Conservation (phyloP, 2,329 filamentous ascomycete species). For the Acarospora socialis region DNA sequence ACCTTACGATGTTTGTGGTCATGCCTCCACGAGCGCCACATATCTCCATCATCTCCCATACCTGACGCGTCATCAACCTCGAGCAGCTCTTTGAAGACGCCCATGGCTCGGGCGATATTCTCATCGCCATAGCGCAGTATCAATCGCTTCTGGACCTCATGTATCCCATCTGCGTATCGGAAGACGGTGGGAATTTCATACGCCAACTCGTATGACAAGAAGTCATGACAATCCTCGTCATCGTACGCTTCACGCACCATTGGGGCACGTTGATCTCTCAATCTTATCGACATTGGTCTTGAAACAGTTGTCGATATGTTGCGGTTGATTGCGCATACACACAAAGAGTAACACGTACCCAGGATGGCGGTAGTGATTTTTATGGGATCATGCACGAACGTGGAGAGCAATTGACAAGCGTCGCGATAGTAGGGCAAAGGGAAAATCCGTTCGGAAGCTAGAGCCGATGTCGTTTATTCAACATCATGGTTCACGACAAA, state of each 20-base stretch:
- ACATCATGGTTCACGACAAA: too few relatives aligned
- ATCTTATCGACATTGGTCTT: too few relatives aligned
- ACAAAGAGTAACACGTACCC: too few relatives aligned
- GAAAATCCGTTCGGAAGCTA: too few relatives aligned
- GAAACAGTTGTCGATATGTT: too few relatives aligned
- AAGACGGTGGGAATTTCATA: slow-evolving; percentile 14
- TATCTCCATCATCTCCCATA: slow-evolving; percentile 17
- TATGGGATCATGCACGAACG: too few relatives aligned
- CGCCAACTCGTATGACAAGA: slow-evolving; percentile 16
- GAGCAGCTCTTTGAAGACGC: slow-evolving; percentile 17
- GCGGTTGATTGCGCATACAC: too few relatives aligned
- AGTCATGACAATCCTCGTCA: slow-evolving; percentile 18
- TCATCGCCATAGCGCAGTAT: slow-evolving; percentile 14
- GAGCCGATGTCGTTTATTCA: too few relatives aligned
- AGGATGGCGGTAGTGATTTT: too few relatives aligned
- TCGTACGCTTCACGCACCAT: slow-evolving; percentile 16
- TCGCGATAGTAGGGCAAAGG: too few relatives aligned
- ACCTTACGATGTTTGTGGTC: slow-evolving; percentile 18
- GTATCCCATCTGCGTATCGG: slow-evolving; percentile 17
- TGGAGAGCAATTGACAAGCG: too few relatives aligned
- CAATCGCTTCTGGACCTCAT: slow-evolving; percentile 17
- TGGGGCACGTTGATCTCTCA: too few relatives aligned
- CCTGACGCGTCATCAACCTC: slow-evolving; percentile 16
- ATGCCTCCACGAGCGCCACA: slow-evolving; percentile 18
- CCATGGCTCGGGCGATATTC: slow-evolving; percentile 15